Percentiles rank a stretch among this genome's conserved stretches.
phyloP scores from a whole-genome alignment of 108 stramenopile species.

The Fistulifera solaris region DNA sequence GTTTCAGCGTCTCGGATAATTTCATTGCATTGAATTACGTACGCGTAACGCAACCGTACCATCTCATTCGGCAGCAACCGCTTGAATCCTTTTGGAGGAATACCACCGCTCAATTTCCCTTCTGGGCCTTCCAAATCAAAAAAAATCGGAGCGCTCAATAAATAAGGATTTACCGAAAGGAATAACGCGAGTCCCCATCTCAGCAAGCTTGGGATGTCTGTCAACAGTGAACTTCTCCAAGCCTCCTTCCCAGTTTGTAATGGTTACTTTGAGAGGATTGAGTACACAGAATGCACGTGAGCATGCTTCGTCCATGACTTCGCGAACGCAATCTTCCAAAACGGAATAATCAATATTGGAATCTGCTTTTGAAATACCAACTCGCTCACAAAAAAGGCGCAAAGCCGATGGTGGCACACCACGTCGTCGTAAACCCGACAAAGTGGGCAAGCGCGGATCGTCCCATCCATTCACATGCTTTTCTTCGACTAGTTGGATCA shows the following conservation, averaged over 20 bases:
- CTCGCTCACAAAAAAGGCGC: slow-evolving; percentile 78
- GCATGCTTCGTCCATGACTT: slow-evolving; percentile 74
- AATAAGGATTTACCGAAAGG: slow-evolving; percentile 71
- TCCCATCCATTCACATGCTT: slow-evolving; percentile 77
- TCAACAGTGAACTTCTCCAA: slow-evolving; percentile 64
- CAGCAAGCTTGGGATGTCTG: slow-evolving; percentile 72
- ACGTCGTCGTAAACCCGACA: slow-evolving; percentile 77
- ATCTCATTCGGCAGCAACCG: slow-evolving; percentile 59
- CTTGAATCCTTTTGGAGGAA: slow-evolving; percentile 81
- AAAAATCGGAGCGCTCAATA: slow-evolving; percentile 82
- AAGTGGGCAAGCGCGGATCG: slow-evolving; percentile 81
- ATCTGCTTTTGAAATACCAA: slow-evolving; percentile 87
- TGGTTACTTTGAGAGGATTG: slow-evolving; percentile 77
- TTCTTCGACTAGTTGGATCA: slow-evolving; percentile 80
- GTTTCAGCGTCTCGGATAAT: slow-evolving; percentile 67
- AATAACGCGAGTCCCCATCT: slow-evolving; percentile 65
- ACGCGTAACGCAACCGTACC: slow-evolving; percentile 83
- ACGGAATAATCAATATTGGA: slow-evolving; percentile 76
- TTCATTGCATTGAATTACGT: slow-evolving; percentile 79
- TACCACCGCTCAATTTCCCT: slow-evolving; percentile 45
- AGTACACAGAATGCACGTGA: slow-evolving; percentile 71
- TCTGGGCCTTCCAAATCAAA: slow-evolving; percentile 81
- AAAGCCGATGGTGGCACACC: slow-evolving; percentile 82
- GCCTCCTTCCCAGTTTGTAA: slow-evolving; percentile 69
- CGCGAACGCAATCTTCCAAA: slow-evolving; percentile 78